Base-by-base conservation (phyloP, 331 rosid species). In the Malus hybrid region DNA sequence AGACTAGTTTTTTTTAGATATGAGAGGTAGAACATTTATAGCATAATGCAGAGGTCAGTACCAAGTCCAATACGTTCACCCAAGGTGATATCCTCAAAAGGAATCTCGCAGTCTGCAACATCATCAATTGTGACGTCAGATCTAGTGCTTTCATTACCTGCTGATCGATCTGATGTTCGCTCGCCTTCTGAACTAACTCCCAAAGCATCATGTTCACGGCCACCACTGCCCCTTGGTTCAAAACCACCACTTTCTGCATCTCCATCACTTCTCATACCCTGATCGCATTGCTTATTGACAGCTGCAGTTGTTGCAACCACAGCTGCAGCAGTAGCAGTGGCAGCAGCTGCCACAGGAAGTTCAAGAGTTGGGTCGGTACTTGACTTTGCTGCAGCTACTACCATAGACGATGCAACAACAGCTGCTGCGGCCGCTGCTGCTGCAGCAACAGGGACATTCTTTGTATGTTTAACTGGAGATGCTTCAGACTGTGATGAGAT, bases 21-120 rank as follows among this genome's bases (percentile, higher is more conserved):
- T 15, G 74, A 52, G 46, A 72, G 75, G 70, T 65, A 72, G 74
- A 71, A 78, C 67, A 52, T 69, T 67, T 16, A 83, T 60, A 83
- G 77, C 75, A 67, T 29, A 84, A 85, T 55, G 83, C 73, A 82
- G 22, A 76, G 83, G 81, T 64, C 65, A 76, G 77, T 92, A 94
- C 97, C 99, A 70, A 94, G 99, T 85, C 99, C 97, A 9, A 94
- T 92, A 81, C 99, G 96, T 74, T 92, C 99, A 65, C 99, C 99
- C 86, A 95, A 34, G 65, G 88, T 82, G 85, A 95, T 90, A 72
- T 95, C 99, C 77, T 90, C 97, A 91, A 91, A 88, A 14, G 88
- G 97, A 80, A 95, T 95, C 87, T 95, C 99, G 2, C 88, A 88
- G 59, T 95, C 97, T 3, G 97, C 93, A 74, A 95, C 97, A 46